Conservation (phyloP, 2,329 filamentous ascomycete species). For the Scedosporium apiospermum region DNA sequence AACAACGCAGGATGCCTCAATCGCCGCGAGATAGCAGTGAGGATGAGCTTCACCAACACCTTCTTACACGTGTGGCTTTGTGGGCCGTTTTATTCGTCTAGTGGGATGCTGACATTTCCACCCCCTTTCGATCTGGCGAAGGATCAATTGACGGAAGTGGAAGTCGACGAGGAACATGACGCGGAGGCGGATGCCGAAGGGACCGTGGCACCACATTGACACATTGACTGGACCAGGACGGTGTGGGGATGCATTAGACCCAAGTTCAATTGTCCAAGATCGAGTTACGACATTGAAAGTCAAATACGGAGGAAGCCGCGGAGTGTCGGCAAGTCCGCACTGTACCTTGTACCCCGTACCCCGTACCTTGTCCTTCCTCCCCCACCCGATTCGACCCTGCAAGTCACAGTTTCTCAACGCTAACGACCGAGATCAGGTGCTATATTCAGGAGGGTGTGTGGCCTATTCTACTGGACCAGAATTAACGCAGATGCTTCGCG, state of each 20-base stretch:
- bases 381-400: too few species aligned
- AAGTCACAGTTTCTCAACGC: neutral
- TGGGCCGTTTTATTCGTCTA: neutral
- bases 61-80: slow-evolving; percentile 1
- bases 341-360: too few species aligned
- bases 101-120: neutral
- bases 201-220: neutral
- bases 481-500: neutral
- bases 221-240: neutral
- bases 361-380: too few species aligned
- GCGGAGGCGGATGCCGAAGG: too few species aligned
- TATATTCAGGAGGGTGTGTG: slow-evolving; percentile 1
- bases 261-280: neutral
- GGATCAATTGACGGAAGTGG: too few species aligned
- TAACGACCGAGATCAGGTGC: slow-evolving; percentile 1
- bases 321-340: too few species aligned
- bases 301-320: too few species aligned
- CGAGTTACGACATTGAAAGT: neutral
- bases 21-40: neutral
- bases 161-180: too few species aligned
- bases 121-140: neutral
- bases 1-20: too few species aligned
- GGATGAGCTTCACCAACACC: neutral
- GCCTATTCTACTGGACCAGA: neutral
- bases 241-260: neutral